Base-by-base conservation (phyloP, 495 filamentous ascomycete genomes). In the Penicillium flavigenum region DNA sequence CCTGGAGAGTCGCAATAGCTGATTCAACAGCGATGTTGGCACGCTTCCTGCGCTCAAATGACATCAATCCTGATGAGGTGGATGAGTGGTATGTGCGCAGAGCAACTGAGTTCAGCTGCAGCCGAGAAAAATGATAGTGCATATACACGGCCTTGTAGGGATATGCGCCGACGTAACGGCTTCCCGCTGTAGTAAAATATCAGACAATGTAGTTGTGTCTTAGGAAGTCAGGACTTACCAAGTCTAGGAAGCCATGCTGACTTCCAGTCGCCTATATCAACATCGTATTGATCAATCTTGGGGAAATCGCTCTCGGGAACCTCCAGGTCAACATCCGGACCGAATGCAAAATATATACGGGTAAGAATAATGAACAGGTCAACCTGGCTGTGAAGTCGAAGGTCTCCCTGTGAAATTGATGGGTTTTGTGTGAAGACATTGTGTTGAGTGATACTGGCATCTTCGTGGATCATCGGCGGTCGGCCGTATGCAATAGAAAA, bases 301-400 rank as follows among this genome's bases (percentile, higher is more conserved):
- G 74, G 64, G 31, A 76, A 76, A 43, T 79, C 74, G 50, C 70
- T 73, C 52, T 78, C 76, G 20, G 74, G 71, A 20, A 84, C 76
- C 47, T 78, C 76, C 26, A 81, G 61, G 22, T 83, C 82, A 5
- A 79, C 71, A 65, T 85, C 83, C 3, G 81, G 76, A n/a, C 82
- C 83, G 57, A 84, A 85, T 36, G 74, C 70, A 57, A 84, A 74
- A 57, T 83, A 83, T 47, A 82, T 79, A 32, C 76, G 73, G 22
- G 80, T 83, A 31, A 86, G 72, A 50, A 84, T 78, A 22, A 79
- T 79, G 63, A 86, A 84, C 34, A 86, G 51, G 42, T 83, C 78
- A 22, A 86, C 81, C 60, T 86, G 83, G 36, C 78, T 79, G 22
- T 81, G 74, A 12, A 86, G 61, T 50, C 83, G 73, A 47, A 78